Conservation (phyloP, 2,329 filamentous ascomycete species). For the Fusarium gaditjirri region DNA sequence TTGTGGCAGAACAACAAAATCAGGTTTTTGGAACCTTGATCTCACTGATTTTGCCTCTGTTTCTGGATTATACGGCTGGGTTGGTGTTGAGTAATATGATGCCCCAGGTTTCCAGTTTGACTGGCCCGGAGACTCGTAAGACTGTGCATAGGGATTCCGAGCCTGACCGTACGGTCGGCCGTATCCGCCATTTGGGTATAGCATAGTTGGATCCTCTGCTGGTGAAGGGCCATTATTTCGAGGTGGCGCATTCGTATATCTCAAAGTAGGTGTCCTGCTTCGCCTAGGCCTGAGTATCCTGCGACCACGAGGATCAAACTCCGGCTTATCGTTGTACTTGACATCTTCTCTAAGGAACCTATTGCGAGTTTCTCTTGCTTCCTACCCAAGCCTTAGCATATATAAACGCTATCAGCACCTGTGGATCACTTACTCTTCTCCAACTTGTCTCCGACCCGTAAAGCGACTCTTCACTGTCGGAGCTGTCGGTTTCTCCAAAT, state of each 20-base stretch:
- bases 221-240: background rate
- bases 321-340: background rate
- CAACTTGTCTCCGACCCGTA: background rate
- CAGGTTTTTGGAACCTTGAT: constrained; percentile 7
- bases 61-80: accelerated
- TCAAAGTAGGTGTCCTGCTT: background rate
- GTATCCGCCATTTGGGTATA: background rate
- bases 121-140: background rate
- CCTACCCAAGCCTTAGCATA: background rate
- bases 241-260: background rate
- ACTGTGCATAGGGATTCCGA: background rate
- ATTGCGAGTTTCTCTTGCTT: background rate
- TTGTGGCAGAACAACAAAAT: constrained; percentile 10
- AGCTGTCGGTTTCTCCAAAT: background rate
- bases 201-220: background rate
- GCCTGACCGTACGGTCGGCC: background rate
- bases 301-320: background rate
- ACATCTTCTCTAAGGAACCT: background rate
- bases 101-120: background rate
- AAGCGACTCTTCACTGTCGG: background rate
- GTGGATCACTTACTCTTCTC: background rate
- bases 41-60: background rate
- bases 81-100: accelerated
- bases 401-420: background rate
- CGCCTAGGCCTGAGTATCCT: constrained; percentile 2